phyloP scores from a whole-genome alignment of 768 basidiomycete species.

The Boletus rubroflammeus region DNA sequence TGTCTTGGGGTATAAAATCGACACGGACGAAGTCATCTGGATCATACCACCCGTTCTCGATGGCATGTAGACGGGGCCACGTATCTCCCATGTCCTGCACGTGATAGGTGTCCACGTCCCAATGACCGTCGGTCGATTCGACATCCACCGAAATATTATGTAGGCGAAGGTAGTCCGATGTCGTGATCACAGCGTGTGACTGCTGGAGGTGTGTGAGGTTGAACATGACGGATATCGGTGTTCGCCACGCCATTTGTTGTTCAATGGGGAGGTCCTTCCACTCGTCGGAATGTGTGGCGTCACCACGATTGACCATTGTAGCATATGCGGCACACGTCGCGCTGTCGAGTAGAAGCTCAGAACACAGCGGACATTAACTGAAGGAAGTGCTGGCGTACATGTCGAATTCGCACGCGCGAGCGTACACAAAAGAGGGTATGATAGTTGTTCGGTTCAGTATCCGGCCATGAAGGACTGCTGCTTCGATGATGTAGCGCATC shows the following conservation, averaged over 20 bases:
- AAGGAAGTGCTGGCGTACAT: slow-evolving; percentile 13
- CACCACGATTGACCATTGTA: slow-evolving; percentile 45
- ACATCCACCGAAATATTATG: slow-evolving; percentile 31
- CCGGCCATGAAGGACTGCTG: slow-evolving; percentile 40
- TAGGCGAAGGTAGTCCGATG: slow-evolving; percentile 41
- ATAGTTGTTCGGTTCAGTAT: slow-evolving; percentile 43
- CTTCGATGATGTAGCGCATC: slow-evolving; percentile 50
- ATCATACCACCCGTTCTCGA: slow-evolving; percentile 41
- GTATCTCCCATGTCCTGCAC: slow-evolving; percentile 10
- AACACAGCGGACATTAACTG: not conserved
- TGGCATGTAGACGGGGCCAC: slow-evolving; percentile 28
- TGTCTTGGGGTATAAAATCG: slow-evolving; percentile 32
- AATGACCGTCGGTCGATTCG: slow-evolving; percentile 38
- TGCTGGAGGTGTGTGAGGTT: slow-evolving; percentile 39
- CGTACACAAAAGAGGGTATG: slow-evolving; percentile 45
- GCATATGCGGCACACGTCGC: slow-evolving; percentile 38
- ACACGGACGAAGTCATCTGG: slow-evolving; percentile 33
- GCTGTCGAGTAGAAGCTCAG: slow-evolving; percentile 13
- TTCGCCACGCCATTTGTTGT: slow-evolving; percentile 34
- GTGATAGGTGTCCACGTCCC: slow-evolving; percentile 37
- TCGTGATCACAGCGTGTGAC: slow-evolving; percentile 37
- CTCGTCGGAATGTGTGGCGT: slow-evolving; percentile 37
- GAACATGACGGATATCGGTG: slow-evolving; percentile 40
- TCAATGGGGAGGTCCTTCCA: slow-evolving; percentile 39
- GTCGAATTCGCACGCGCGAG: slow-evolving; percentile 42